Percentiles rank a stretch among this genome's conserved stretches.
phyloP scores from a whole-genome alignment of 139 green algal genomes.

The Dunaliella primolecta region DNA sequence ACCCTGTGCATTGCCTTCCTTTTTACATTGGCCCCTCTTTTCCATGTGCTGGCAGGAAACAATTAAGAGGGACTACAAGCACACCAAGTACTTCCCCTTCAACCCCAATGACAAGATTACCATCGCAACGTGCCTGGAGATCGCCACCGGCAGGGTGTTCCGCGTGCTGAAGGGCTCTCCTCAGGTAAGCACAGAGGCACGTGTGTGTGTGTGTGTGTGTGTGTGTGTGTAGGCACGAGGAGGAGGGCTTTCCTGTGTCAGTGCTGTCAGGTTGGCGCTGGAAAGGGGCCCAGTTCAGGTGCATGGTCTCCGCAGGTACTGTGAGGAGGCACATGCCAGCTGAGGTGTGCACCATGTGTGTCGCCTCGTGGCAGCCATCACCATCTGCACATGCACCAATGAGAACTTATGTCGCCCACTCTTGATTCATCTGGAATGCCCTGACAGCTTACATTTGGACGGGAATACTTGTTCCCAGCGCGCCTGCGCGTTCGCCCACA shows the following conservation, averaged over 20 bases:
- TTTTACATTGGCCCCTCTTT: not conserved
- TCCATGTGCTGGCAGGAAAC: not conserved
- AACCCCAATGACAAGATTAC: slow-evolving; percentile 87
- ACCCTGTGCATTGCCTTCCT: no score
- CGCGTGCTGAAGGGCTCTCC: slow-evolving; percentile 81
- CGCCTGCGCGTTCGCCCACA: not conserved
- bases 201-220: not conserved
- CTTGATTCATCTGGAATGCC: no score
- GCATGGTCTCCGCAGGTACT: not conserved
- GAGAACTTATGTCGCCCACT: no score
- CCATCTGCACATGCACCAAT: no score
- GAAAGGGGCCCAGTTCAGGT: not conserved
- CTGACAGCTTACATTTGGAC: no score
- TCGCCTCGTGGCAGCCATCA: no score
- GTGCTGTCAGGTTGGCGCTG: not conserved
- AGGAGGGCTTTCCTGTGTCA: not conserved
- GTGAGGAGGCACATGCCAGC: no score
- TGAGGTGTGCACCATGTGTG: no score
- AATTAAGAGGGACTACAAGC: slow-evolving; percentile 40
- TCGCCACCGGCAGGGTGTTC: slow-evolving; percentile 43
- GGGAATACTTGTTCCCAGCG: no score
- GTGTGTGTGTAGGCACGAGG: no score
- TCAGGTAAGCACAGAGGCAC: slow-evolving; percentile 39
- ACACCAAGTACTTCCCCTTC: slow-evolving; percentile 78
- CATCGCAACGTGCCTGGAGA: slow-evolving; percentile 50